Conservation (phyloP, 2,329 filamentous ascomycete genomes). For the Diplodia seriata region DNA sequence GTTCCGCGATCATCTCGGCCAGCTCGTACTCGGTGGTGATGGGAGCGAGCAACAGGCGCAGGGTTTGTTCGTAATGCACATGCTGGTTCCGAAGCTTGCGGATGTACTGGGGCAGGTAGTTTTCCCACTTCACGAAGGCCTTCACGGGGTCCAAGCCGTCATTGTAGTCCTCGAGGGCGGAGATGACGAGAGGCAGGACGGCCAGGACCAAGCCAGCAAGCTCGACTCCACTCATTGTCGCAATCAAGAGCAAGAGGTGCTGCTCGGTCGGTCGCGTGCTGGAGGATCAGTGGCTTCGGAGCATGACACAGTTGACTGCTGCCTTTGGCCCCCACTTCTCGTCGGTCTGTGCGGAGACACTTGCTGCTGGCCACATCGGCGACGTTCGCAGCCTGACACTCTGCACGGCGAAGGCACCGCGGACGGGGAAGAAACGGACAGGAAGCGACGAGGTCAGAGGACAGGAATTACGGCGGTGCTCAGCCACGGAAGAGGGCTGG, state of each 20-base stretch:
- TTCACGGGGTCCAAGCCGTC: constrained; percentile 51
- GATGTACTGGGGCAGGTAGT: constrained; percentile 45
- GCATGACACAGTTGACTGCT: background rate
- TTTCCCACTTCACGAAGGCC: constrained; percentile 46
- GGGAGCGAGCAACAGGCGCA: constrained; percentile 46
- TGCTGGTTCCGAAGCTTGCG: constrained; percentile 48
- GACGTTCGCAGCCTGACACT: background rate
- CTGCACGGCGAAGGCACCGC: background rate
- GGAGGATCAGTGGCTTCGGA: background rate
- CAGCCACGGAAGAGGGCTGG: background rate
- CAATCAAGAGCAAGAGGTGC: background rate
- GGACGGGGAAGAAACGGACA: background rate
- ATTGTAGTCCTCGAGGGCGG: constrained; percentile 45
- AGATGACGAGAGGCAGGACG: constrained; percentile 48
- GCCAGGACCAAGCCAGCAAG: constrained; percentile 44
- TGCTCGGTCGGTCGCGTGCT: background rate
- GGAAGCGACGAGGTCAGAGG: background rate
- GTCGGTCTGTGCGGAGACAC: background rate
- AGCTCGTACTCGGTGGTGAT: constrained; percentile 47
- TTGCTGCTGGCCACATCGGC: background rate
- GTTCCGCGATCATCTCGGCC: constrained; percentile 45
- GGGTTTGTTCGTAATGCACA: constrained; percentile 47
- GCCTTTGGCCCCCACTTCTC: constrained; percentile 12
- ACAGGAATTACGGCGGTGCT: constrained; percentile 12
- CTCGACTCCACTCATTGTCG: constrained; percentile 37